phyloP scores from a whole-genome alignment of 2,329 filamentous ascomycete genomes.

The Dothideomycetes sp. region DNA sequence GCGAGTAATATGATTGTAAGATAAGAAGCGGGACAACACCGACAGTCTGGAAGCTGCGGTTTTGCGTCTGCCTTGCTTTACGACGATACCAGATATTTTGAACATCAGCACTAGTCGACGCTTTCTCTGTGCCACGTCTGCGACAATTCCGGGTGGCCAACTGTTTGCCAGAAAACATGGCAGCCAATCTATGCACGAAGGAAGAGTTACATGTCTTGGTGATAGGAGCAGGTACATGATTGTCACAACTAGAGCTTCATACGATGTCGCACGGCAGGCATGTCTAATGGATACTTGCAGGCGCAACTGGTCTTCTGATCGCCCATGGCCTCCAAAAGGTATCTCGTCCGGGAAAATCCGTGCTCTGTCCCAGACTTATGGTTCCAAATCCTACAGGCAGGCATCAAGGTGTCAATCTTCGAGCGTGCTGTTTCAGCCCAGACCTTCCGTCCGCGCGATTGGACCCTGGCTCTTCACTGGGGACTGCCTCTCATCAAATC shows the following conservation, averaged over 20 bases:
- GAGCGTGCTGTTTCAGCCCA: background rate
- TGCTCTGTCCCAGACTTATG: background rate
- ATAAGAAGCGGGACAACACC: too few relatives aligned
- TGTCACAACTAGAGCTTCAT: background rate
- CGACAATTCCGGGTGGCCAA: background rate
- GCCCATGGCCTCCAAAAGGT: constrained; percentile 17
- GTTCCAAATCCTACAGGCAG: background rate
- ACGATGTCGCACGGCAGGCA: background rate
- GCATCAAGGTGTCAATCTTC: constrained; percentile 12
- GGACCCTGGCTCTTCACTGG: constrained; percentile 14
- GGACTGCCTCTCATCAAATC: constrained; percentile 8
- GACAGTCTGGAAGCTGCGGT: too few relatives aligned
- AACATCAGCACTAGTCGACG: too few relatives aligned
- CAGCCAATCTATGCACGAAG: background rate
- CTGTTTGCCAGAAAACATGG: background rate
- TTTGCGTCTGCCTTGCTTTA: too few relatives aligned
- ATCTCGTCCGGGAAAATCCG: background rate
- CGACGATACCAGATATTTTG: too few relatives aligned
- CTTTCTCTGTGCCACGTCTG: background rate
- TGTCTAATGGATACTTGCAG: constrained; percentile 1
- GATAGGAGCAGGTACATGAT: constrained; percentile 13
- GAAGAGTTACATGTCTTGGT: constrained; percentile 13
- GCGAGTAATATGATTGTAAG: too few relatives aligned
- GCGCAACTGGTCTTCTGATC: constrained; percentile 15
- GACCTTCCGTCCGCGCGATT: constrained; percentile 11